Base-by-base conservation (phyloP, 73 alveolate species). In the Paramecium pentaurelia region DNA sequence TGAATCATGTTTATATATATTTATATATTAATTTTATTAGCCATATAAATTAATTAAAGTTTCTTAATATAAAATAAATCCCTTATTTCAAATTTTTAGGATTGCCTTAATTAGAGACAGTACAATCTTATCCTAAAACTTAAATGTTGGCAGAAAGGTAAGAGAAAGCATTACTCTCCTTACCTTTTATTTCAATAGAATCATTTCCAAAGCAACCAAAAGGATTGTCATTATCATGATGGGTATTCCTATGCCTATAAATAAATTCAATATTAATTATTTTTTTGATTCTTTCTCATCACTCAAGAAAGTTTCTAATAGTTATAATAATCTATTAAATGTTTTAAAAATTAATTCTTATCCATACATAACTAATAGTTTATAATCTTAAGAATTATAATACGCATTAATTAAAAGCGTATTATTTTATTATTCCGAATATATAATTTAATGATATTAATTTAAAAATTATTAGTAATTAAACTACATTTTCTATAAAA, bases 331-430 rank as follows among this genome's bases (percentile, higher is more conserved):
- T 64, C 84, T 64, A 64, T 64, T 51, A 64, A 64, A 64, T 11
- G 51, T 64, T 64, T 64, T 64, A 12, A 14, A 64, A 27, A 64
- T 64, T n/a, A 64, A 30, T 28, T 64, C 84, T 34, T 64, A 34
- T 64, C 84, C 84, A 28, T 64, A 64, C 25, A 42, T 42, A 4
- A 80, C 75, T 36, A 80, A 22, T 8, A 80, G 27, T 44, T 80
- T 27, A n/a, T n/a, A 80, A 20, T 80, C 91, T 64, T 80, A 80
- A 45, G 91, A n/a, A 47, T 80, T 80, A 25, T 80, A 80, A 25
- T 80, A 80, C 4, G 27, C 16, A 12, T 36, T 73, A 20, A 40
- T 8, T 80, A 45, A 40, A 7, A 6, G 20, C 10, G 75, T 45
- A 20, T 34, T 80, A 36, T 36, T 37, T 6, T 12, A 10, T 37